Percentiles rank a stretch among this genome's conserved stretches.
Evolutionary conservation across 129 eudicot species (phyloP).

Genomic region (Arctium minus): DNA sequence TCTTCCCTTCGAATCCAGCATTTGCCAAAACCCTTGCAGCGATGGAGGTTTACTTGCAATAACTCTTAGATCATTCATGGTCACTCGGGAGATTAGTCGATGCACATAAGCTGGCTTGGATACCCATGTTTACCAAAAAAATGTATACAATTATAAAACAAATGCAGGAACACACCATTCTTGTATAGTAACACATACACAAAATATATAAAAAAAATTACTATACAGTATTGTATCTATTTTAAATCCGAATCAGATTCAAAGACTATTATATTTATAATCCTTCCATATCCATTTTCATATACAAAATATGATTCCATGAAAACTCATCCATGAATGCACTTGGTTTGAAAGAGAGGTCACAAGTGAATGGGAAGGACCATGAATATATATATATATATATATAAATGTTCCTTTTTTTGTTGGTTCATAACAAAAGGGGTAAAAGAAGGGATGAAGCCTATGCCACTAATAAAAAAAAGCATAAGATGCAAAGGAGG

Average conservation of each 20-base stretch:
- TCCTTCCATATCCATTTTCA: not conserved
- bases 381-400: slow-evolving; percentile 11
- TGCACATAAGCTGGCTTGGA: too few relatives aligned
- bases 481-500: slow-evolving; percentile 29
- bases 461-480: slow-evolving; percentile 22
- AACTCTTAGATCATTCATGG: too few relatives aligned
- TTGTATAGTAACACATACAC: not conserved
- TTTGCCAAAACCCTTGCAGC: too few relatives aligned
- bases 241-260: not conserved
- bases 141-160: not conserved
- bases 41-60: too few relatives aligned
- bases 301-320: not conserved
- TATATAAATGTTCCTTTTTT: too few relatives aligned
- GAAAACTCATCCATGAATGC: not conserved
- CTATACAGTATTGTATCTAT: not conserved
- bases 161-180: not conserved
- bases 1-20: too few relatives aligned
- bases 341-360: not conserved
- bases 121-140: too few relatives aligned
- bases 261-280: not conserved
- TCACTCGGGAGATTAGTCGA: too few relatives aligned
- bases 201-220: too few relatives aligned
- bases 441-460: not conserved
- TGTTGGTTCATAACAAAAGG: slow-evolving; percentile 2
- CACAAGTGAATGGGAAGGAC: slow-evolving; percentile 15